Percentiles rank a stretch among this genome's conserved stretches.
Evolutionary conservation across 1,139 yeast genomes (phyloP).

Genomic region (Geotrichum klebahnii): DNA sequence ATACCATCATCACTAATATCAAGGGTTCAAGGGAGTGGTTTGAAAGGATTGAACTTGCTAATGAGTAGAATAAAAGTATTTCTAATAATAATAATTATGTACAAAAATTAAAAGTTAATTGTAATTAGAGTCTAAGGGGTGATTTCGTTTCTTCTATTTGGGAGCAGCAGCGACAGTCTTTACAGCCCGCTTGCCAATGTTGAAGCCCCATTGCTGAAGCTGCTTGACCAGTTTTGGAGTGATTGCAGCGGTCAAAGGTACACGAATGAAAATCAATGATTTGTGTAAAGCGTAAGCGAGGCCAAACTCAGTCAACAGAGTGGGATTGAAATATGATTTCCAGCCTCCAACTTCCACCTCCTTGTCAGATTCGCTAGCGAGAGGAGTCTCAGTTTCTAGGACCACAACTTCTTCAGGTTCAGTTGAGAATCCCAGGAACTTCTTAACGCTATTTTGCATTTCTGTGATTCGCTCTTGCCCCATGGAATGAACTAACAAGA

Average conservation of each 20-base stretch:
- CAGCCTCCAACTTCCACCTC: conserved; percentile 18
- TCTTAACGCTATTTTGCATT: conserved; percentile 15
- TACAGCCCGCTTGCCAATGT: conserved; percentile 52
- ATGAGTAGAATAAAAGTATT: conserved; percentile 3
- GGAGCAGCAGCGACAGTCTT: conserved; percentile 40
- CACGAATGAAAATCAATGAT: conserved; percentile 66
- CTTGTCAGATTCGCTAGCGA: conserved; percentile 15
- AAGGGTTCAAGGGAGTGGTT: conserved; percentile 65
- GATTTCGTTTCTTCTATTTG: neutral
- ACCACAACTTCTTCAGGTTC: conserved; percentile 31
- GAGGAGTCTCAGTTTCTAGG: conserved; percentile 22
- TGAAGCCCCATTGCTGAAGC: conserved; percentile 75
- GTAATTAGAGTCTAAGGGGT: no score
- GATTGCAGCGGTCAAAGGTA: conserved; percentile 88
- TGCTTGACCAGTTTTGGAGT: conserved; percentile 73
- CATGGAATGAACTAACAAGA: conserved; percentile 51
- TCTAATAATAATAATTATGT: neutral
- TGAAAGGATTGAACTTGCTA: conserved; percentile 48
- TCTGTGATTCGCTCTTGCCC: conserved; percentile 21
- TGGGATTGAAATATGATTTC: conserved; percentile 20
- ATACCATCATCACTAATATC: conserved; percentile 61
- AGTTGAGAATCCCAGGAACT: conserved; percentile 15
- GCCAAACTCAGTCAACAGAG: conserved; percentile 65
- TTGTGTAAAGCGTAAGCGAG: conserved; percentile 94
- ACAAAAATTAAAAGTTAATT: neutral